phyloP scores from a whole-genome alignment of 1,139 yeast species.

The Yamadazyma pseudoaaseri region DNA sequence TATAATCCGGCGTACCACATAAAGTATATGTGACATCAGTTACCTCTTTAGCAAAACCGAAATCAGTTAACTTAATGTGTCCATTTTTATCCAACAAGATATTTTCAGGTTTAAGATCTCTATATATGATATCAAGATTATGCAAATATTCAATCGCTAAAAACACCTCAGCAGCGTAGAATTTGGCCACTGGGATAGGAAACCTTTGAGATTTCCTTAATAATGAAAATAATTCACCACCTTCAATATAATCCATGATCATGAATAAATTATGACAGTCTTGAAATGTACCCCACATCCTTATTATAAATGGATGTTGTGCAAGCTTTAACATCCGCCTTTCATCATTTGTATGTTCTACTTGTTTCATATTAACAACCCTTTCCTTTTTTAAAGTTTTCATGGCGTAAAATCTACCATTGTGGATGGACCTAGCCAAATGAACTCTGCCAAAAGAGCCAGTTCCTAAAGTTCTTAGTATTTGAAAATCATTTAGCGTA shows the following conservation, averaged over 20 bases:
- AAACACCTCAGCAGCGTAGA: slow-evolving; percentile 61
- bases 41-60: slow-evolving; percentile 63
- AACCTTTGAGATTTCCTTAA: slow-evolving; percentile 58
- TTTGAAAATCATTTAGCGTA: slow-evolving; percentile 50
- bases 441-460: slow-evolving; percentile 67
- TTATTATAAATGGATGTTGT: slow-evolving; percentile 57
- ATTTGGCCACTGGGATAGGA: slow-evolving; percentile 63
- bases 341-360: slow-evolving; percentile 64
- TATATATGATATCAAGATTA: slow-evolving; percentile 55
- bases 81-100: slow-evolving; percentile 57
- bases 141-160: slow-evolving; percentile 59
- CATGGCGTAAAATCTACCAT: slow-evolving; percentile 60
- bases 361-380: slow-evolving; percentile 61
- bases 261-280: slow-evolving; percentile 55
- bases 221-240: slow-evolving; percentile 58
- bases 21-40: slow-evolving; percentile 59
- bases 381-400: slow-evolving; percentile 57
- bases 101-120: slow-evolving; percentile 63
- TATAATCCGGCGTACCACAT: slow-evolving; percentile 65
- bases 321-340: slow-evolving; percentile 55
- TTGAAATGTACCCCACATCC: slow-evolving; percentile 69
- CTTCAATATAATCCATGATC: slow-evolving; percentile 66
- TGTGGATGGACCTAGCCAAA: slow-evolving; percentile 56
- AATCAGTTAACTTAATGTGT: slow-evolving; percentile 59
- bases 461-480: slow-evolving; percentile 58